Base-by-base conservation (phyloP, 805 yeast species). In the Metschnikowia peoriensis region DNA sequence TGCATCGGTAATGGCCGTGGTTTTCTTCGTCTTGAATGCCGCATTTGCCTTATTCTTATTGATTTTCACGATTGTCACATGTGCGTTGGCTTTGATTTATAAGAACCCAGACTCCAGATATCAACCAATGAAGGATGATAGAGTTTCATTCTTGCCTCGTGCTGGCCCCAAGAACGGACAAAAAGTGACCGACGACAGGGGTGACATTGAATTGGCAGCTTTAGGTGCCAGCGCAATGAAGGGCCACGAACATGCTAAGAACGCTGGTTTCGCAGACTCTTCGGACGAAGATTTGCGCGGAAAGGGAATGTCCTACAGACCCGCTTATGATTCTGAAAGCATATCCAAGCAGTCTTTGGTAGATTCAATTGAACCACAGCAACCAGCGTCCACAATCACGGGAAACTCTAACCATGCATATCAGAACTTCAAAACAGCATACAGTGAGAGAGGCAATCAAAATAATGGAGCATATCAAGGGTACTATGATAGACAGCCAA, bases 91-190 rank as follows among this genome's bases (percentile, higher is more conserved):
- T 0, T 70, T 94, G 62, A 60, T 92, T 34, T 86, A 88, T 68
- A 90, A 88, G 77, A 91, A 94, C 68, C 98, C 99, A 49, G 99
- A 94, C 70, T 83, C 93, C 9, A 82, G 96, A 61, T 94, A 94
- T 74, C 93, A 90, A 73, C 98, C 97, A 56, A 88, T 93, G 87
- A 88, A 87, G 62, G 99, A 94, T 69, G 99, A 94, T 66, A 83
- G 99, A 67, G 94, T 88, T 47, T 88, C 97, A n/a, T 94, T 94
- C 68, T 88, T 94, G 65, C 92, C 92, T 56, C 79, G 85, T 62
- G 76, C 77, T 51, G 84, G 60, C 9, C 51, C 41, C 41, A 52
- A 75, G 51, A 69, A 69, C 40, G 62, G 64, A 14, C 64, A 63
- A 38, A 57, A 59, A 46, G 61, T 56, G n/a, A 61, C 60, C 8